phyloP scores from a whole-genome alignment of 129 eudicot genomes.

The Erigeron canadensis region DNA sequence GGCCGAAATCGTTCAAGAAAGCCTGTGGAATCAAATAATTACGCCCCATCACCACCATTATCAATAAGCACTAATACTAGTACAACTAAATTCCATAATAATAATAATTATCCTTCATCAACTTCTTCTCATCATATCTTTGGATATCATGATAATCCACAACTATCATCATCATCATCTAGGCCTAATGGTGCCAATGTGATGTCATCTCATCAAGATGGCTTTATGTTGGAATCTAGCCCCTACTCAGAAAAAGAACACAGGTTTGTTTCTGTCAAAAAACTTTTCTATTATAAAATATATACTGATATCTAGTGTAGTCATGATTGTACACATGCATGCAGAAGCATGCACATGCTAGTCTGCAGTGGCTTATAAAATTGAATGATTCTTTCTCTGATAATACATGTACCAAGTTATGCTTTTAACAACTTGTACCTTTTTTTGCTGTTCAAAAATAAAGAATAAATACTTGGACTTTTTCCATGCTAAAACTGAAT shows the following conservation, averaged over 20 bases:
- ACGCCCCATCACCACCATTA: conserved; percentile 18
- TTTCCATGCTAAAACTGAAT: conserved; percentile 19
- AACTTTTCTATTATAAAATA: no score
- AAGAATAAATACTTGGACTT: no score
- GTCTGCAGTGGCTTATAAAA: conserved; percentile 24
- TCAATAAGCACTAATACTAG: conserved; percentile 30
- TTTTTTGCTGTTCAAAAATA: no score
- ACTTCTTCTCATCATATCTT: conserved; percentile 23
- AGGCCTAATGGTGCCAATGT: conserved; percentile 42
- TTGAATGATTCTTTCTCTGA: conserved; percentile 37
- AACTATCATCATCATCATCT: conserved; percentile 41
- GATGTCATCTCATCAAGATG: conserved; percentile 41
- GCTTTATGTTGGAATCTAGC: conserved; percentile 57
- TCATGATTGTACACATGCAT: conserved; percentile 50
- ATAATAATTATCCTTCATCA: conserved; percentile 21
- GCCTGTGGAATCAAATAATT: conserved; percentile 89
- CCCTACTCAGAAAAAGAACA: conserved; percentile 48
- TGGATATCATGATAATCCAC: conserved; percentile 28
- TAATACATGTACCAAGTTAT: conserved; percentile 8
- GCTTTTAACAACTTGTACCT: conserved; percentile 33
- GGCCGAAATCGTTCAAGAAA: conserved; percentile 99
- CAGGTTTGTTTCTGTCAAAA: conserved; percentile 30
- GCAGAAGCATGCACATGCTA: conserved; percentile 34
- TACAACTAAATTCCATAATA: conserved; percentile 16
- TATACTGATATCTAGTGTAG: no score